These are phyloP conservation scores for Petunia axillaris DNA, from an alignment of 257 asterid species.

Conservation along the genomic window DNA sequence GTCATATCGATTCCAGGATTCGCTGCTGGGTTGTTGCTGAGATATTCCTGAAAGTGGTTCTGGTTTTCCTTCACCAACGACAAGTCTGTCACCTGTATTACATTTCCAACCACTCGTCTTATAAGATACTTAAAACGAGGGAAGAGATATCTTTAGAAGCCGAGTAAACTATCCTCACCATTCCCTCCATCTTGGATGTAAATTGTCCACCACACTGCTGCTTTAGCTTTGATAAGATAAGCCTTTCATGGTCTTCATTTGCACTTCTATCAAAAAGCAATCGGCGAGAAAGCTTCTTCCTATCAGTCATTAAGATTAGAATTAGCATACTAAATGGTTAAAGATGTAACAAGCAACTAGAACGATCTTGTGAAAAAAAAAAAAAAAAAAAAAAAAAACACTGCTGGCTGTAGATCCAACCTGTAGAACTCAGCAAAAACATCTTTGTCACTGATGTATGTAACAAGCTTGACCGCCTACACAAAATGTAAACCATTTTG, in stretches of 20 bases:
- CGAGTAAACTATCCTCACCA: conserved; percentile 40
- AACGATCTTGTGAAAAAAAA: not conserved
- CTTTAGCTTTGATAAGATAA: conserved; percentile 52
- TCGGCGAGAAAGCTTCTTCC: conserved; percentile 67
- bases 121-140: not conserved
- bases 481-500: conserved; percentile 3
- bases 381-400: not conserved
- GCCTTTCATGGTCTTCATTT: conserved; percentile 57
- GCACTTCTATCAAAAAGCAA: conserved; percentile 50
- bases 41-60: conserved; percentile 45
- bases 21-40: conserved; percentile 31
- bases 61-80: conserved; percentile 51
- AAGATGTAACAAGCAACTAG: conserved; percentile 11
- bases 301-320: conserved; percentile 24
- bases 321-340: not conserved
- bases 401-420: conserved; percentile 28
- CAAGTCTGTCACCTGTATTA: conserved; percentile 55
- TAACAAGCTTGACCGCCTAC: conserved; percentile 54
- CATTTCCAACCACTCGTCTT: not conserved
- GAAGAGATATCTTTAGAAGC: not conserved
- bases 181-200: conserved; percentile 73
- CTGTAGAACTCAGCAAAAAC: conserved; percentile 57
- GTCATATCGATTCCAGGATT: conserved; percentile 52
- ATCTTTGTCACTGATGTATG: conserved; percentile 57
- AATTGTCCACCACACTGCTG: conserved; percentile 58